Evolutionary conservation across 257 asterid species (phyloP).

Genomic region (Fraxinus anomala): DNA sequence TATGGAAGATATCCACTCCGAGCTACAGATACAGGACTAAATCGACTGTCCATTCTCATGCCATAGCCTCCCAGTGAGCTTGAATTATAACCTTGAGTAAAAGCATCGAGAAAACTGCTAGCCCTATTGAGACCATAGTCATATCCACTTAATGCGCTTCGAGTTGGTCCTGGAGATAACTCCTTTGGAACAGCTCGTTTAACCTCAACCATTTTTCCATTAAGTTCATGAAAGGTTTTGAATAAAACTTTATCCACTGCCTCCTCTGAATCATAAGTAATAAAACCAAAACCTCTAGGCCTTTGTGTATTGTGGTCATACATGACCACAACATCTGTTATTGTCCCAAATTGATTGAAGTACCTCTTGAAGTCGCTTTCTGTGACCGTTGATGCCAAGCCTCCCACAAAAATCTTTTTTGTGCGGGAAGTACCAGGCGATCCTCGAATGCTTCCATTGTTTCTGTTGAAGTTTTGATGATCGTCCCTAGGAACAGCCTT

Average conservation of each 20-base stretch:
- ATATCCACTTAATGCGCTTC: constrained; percentile 52
- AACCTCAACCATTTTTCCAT: constrained; percentile 88
- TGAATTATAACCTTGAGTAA: constrained; percentile 52
- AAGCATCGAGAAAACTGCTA: constrained; percentile 48
- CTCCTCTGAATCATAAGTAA: constrained; percentile 79
- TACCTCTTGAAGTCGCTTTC: constrained; percentile 80
- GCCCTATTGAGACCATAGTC: constrained; percentile 55
- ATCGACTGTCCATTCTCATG: constrained; percentile 57
- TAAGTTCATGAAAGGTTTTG: constrained; percentile 79
- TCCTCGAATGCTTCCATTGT: constrained; percentile 55
- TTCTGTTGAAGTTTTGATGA: constrained; percentile 42
- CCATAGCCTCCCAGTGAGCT: constrained; percentile 52
- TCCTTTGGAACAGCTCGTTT: constrained; percentile 84
- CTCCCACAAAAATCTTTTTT: constrained; percentile 86
- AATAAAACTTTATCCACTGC: constrained; percentile 73
- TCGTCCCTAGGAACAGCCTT: constrained; percentile 93
- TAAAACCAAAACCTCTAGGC: constrained; percentile 94
- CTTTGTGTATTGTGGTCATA: constrained; percentile 91
- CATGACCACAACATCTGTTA: constrained; percentile 89
- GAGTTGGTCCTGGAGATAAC: constrained; percentile 64
- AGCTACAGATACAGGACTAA: constrained; percentile 59
- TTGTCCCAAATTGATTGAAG: constrained; percentile 79
- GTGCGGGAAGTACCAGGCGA: constrained; percentile 79
- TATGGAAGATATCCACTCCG: constrained; percentile 66
- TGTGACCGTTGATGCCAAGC: constrained; percentile 78